Conservation (phyloP, 768 basidiomycete genomes). For the Russula emetica region DNA sequence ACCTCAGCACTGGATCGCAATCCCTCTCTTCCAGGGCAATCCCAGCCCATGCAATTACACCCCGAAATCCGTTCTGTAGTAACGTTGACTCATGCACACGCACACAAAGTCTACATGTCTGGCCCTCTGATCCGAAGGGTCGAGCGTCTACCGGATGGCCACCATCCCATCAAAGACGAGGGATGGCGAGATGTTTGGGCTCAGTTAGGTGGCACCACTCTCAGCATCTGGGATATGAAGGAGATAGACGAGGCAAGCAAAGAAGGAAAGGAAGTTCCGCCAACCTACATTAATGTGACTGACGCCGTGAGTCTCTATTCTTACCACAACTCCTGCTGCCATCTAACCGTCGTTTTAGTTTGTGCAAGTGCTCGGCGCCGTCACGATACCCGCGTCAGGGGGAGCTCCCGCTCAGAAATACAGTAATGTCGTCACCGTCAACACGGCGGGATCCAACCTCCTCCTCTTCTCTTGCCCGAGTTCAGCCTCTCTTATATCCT, state of each 20-base stretch:
- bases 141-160: conserved; percentile 75
- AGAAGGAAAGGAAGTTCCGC: conserved; percentile 77
- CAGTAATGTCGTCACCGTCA: conserved; percentile 81
- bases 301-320: conserved; percentile 65
- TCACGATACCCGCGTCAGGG: conserved; percentile 56
- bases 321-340: conserved; percentile 16
- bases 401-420: conserved; percentile 53
- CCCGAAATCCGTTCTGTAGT: conserved; percentile 81
- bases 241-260: conserved; percentile 80
- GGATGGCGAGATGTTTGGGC: conserved; percentile 86
- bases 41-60: conserved; percentile 48
- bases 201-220: conserved; percentile 82
- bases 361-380: conserved; percentile 70
- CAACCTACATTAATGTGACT: conserved; percentile 80
- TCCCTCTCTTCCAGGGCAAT: conserved; percentile 16
- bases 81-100: conserved; percentile 66
- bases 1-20: conserved; percentile 12
- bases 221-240: conserved; percentile 90
- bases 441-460: conserved; percentile 90
- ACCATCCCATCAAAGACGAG: conserved; percentile 64
- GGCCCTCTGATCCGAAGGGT: conserved; percentile 73
- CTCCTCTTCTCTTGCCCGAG: conserved; percentile 83
- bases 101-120: conserved; percentile 83
- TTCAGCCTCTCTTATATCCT: conserved; percentile 66
- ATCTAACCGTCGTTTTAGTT: conserved; percentile 46